phyloP scores from a whole-genome alignment of 345 rosid species.

The Capsella bursapastoris region DNA sequence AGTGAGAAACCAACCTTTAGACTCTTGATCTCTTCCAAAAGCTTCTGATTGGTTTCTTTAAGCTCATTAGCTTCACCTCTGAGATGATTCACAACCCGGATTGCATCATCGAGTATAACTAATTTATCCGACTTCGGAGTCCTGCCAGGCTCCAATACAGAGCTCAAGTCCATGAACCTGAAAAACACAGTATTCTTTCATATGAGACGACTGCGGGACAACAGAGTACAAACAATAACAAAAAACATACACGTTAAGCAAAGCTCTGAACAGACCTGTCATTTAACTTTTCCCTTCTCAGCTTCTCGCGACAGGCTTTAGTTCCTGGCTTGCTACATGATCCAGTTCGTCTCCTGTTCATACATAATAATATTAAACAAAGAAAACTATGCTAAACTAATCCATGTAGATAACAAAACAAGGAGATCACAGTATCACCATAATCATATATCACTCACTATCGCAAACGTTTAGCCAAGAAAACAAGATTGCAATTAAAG shows the following conservation, averaged over 20 bases:
- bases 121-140: conserved; percentile 80
- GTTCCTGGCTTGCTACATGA: conserved; percentile 47
- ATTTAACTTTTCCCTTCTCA: conserved; percentile 85
- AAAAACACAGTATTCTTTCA: not conserved
- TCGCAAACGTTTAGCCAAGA: not conserved
- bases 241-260: not conserved
- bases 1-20: conserved; percentile 63
- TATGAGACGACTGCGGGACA: conserved; percentile 19
- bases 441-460: not conserved
- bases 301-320: conserved; percentile 90
- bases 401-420: not conserved
- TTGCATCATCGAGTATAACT: conserved; percentile 80
- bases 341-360: conserved; percentile 46
- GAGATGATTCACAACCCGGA: conserved; percentile 73
- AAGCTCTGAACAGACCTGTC: conserved; percentile 56
- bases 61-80: conserved; percentile 76
- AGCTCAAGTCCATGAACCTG: conserved; percentile 85
- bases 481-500: not conserved
- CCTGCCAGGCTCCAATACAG: conserved; percentile 80
- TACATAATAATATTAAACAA: conserved; percentile 29
- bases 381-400: not conserved
- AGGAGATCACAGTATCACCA: not conserved
- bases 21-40: conserved; percentile 74
- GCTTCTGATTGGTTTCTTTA: conserved; percentile 74
- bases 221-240: not conserved